Evolutionary conservation across 2,329 filamentous ascomycete species (phyloP), one percentile per base, ranked within the genome.

Genomic region (Emericellopsis cladophorae): DNA sequence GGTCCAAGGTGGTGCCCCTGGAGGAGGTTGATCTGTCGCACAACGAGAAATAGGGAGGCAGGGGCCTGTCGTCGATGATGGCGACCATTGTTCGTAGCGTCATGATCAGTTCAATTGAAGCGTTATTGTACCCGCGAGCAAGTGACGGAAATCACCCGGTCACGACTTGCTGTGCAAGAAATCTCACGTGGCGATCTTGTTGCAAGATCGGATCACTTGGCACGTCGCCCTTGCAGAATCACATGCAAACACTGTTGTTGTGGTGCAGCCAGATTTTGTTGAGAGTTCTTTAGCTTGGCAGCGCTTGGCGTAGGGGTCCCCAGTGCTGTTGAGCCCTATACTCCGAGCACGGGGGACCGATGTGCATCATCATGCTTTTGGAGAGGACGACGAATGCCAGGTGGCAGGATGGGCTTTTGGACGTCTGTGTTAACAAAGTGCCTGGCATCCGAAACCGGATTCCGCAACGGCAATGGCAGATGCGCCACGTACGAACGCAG

Each of bases 1-100:
- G 64, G 39, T 62, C 61, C 40, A 63, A 57, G 54, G 32, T 60
- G 6, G 52, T 67, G 38, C 55, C 56, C 4, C 24, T 64, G 21
- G 45, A 43, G 7, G 42, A 44, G 21, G 42, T 41, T 7, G 42
- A 44, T 16, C 35, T 44, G 26, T 29, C 26, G 26, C 26, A 29
- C 26, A 29, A 29, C 12, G 26, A 29, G 26, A 9, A 12, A 7
- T 29, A 29, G 26, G 3, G 26, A 29, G 26, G 12, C 6, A 3
- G 26, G 26, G 26, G 4, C 3, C 3, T 29, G 26, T 29, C 26
- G 26, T 29, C 12, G 8, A 6, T 4, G 10, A 35, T 35, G 18
- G n/a, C n/a, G n/a, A 9, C 12, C 7, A 35, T 21, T 11, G 32
- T 15, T 35, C 10, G 26, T 29, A 29, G 26, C 26, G 22, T 24